Evolutionary conservation across 257 asterid genomes (phyloP).

Genomic region (Hygrophila difformis): DNA sequence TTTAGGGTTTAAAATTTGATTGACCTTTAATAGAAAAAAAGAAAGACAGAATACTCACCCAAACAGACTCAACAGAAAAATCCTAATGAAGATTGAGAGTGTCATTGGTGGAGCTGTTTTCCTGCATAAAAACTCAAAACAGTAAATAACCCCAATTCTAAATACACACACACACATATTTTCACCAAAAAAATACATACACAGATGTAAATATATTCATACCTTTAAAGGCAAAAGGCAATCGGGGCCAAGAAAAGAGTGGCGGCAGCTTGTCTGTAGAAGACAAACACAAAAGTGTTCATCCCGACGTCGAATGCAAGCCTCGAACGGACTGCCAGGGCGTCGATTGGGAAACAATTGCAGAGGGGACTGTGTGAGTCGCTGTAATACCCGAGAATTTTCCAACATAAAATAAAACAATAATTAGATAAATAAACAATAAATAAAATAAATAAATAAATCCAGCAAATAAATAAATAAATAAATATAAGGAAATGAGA

Average conservation of each 20-base stretch:
- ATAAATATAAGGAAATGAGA: no score
- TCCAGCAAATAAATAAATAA: no score
- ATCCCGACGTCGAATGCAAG: constrained; percentile 78
- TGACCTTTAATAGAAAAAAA: no score
- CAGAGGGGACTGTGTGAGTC: no score
- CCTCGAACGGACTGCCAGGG: no score
- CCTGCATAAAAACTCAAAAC: constrained; percentile 30
- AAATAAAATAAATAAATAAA: no score
- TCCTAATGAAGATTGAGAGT: constrained; percentile 44
- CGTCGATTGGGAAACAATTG: no score
- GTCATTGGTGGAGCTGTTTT: constrained; percentile 65
- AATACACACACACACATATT: background rate
- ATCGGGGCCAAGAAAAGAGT: constrained; percentile 65
- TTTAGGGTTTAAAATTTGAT: no score
- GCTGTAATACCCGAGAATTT: no score
- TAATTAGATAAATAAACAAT: no score
- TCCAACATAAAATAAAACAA: no score
- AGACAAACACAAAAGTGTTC: constrained; percentile 71
- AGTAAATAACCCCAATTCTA: background rate
- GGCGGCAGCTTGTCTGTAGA: constrained; percentile 80
- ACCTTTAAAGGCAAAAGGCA: constrained; percentile 57
- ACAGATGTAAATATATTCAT: background rate
- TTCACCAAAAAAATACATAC: background rate
- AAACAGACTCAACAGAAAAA: constrained; percentile 52
- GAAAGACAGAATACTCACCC: constrained; percentile 44